Conservation (phyloP, 768 basidiomycete species). For the Lyophyllum shimeji region DNA sequence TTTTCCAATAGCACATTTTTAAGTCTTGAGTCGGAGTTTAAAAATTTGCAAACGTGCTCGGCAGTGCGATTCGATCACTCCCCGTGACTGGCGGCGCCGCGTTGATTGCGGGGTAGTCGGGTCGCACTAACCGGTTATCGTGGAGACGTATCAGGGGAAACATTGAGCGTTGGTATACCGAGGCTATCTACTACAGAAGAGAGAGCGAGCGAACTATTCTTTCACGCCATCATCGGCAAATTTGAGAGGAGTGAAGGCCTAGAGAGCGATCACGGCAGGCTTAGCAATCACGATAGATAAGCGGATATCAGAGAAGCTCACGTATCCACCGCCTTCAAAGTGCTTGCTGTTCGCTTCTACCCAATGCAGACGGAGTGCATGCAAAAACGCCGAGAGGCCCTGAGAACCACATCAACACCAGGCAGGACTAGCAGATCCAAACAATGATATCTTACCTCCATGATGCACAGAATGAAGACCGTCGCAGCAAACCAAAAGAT, state of each 20-base stretch:
- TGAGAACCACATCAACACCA: constrained; percentile 29
- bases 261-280: constrained; percentile 16
- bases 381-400: constrained; percentile 95
- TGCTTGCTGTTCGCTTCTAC: constrained; percentile 98
- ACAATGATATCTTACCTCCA: constrained; percentile 73
- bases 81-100: constrained; percentile 20
- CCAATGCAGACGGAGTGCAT: constrained; percentile 96
- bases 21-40: constrained; percentile 36
- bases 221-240: constrained; percentile 41
- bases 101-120: constrained; percentile 15
- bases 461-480: constrained; percentile 79
- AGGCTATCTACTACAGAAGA: neutral
- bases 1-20: constrained; percentile 28
- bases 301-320: constrained; percentile 31
- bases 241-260: constrained; percentile 51
- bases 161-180: neutral
- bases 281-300: constrained; percentile 18
- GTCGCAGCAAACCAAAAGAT: constrained; percentile 80
- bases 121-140: neutral
- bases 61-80: constrained; percentile 16
- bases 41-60: constrained; percentile 32
- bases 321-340: constrained; percentile 87
- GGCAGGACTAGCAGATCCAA: constrained; percentile 15
- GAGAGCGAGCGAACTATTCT: constrained; percentile 25
- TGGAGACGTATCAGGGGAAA: no score